A percentile compares a stretch with the other conserved stretches of the same genome.
Evolutionary conservation across 2,329 filamentous ascomycete genomes (phyloP).

Genomic region (Alternaria sp.): DNA sequence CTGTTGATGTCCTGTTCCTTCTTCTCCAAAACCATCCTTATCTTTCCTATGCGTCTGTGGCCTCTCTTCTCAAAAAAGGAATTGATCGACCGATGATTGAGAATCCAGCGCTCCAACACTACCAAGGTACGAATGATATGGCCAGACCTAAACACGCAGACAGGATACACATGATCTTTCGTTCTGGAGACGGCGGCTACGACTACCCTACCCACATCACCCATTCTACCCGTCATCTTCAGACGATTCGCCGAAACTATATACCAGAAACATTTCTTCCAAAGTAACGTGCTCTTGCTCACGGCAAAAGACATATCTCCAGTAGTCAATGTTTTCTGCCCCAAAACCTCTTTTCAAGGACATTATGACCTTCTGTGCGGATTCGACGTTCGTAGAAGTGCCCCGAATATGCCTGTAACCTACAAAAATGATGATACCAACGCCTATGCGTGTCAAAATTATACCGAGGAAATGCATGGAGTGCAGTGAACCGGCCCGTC

Average conservation of each 20-base stretch:
- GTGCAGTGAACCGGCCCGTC: neutral
- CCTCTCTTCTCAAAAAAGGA: too few species aligned
- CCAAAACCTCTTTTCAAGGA: neutral
- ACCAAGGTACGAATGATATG: too few species aligned
- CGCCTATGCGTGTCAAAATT: neutral
- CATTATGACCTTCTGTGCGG: neutral
- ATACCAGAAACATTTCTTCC: neutral
- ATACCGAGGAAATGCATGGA: neutral
- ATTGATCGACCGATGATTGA: rapidly evolving
- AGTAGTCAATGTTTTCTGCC: neutral
- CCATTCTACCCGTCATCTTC: neutral
- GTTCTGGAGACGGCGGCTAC: too few species aligned
- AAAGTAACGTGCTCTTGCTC: neutral
- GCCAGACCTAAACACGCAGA: too few species aligned
- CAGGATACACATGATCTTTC: too few species aligned
- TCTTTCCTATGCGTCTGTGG: too few species aligned
- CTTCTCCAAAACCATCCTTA: too few species aligned
- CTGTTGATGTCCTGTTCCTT: too few species aligned
- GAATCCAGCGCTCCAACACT: too few species aligned
- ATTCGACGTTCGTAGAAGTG: neutral
- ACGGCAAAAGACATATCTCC: too few species aligned
- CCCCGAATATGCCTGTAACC: neutral
- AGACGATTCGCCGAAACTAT: neutral
- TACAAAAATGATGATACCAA: neutral
- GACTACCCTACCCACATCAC: too few species aligned